Base-by-base conservation (phyloP, 2,329 filamentous ascomycete genomes). In the Paracoccidioides lutzii region DNA sequence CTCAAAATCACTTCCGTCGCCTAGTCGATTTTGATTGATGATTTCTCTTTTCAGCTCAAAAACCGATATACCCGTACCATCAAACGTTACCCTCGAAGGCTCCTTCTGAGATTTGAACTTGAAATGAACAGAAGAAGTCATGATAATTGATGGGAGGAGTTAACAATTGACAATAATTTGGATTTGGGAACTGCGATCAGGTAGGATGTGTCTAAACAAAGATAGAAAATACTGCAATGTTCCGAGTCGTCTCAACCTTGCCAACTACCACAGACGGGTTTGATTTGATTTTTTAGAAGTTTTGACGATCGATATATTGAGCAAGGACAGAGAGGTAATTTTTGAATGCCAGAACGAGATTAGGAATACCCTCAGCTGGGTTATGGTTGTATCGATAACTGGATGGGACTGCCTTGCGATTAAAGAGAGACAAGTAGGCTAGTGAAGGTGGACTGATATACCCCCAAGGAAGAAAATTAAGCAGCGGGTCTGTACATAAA, bases 81-180 rank as follows among this genome's bases (percentile, higher is more conserved):
- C 91, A 72, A 98, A 97, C 68, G 90, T 88, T 66, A 98, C 90
- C 68, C 90, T 84, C 57, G 89, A 89, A 58, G 90, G 88, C 69
- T 97, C 93, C 76, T 90, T 96, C 70, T 94, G 90, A 64, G 91
- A 97, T 76, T 96, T 97, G 84, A 98, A 98, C 76, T 95, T 95
- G 87, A 96, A 98, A 76, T 96, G 97, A 69, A 98, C 93, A 63
- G 90, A 97, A 56, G 93, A 95, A 70, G 89, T 83, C 90, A 96
- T 96, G 67, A 67, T 82, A 55, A 37, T 55, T 56, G 46, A 38
- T 49, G 52, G 48, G 51, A 44, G 54, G 48, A 49, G 57, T 58
- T 56, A 58, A 59, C 33, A 57, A 55, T 56, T 52, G 53, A 58
- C 53, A 53, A 55, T 57, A 56, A 28, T 59, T 54, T 59, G 56